Conservation (phyloP, 1,284 basidiomycete genomes). For the Irpex sp. region DNA sequence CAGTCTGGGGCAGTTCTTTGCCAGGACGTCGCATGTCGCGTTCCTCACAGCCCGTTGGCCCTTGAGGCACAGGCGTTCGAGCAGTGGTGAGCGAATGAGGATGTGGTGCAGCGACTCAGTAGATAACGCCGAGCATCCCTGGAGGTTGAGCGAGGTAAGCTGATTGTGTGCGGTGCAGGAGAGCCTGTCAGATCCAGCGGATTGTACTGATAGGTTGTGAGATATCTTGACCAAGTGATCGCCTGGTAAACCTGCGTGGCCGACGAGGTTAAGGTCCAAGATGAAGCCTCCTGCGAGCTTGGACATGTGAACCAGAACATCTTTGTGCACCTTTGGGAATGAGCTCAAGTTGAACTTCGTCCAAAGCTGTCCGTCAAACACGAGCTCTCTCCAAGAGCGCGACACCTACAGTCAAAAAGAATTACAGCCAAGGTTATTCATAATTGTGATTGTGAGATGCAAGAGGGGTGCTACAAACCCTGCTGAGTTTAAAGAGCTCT, state of each 20-base stretch:
- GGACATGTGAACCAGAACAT: conserved; percentile 45
- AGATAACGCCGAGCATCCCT: conserved; percentile 66
- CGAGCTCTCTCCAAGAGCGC: conserved; percentile 70
- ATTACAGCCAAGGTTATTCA: not conserved
- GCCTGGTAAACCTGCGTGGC: conserved; percentile 52
- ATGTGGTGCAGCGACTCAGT: conserved; percentile 66
- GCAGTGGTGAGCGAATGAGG: conserved; percentile 58
- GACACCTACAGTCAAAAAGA: conserved; percentile 56
- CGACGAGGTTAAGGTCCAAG: conserved; percentile 56
- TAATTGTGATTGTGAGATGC: not conserved
- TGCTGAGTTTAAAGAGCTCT: conserved; percentile 74
- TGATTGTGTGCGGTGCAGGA: conserved; percentile 41
- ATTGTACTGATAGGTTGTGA: conserved; percentile 44
- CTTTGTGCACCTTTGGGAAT: conserved; percentile 50
- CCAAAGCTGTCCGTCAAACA: conserved; percentile 90
- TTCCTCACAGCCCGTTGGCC: conserved; percentile 67
- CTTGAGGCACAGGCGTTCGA: conserved; percentile 60
- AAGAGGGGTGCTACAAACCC: conserved; percentile 40
- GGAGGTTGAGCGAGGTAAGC: conserved; percentile 66
- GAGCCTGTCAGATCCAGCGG: conserved; percentile 27
- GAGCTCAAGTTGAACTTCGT: conserved; percentile 51
- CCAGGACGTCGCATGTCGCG: conserved; percentile 65
- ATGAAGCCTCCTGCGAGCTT: conserved; percentile 62
- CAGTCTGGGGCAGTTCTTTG: conserved; percentile 49
- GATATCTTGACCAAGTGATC: conserved; percentile 46